Conservation (phyloP, 768 basidiomycete genomes). For the Amanita pallidorosea region DNA sequence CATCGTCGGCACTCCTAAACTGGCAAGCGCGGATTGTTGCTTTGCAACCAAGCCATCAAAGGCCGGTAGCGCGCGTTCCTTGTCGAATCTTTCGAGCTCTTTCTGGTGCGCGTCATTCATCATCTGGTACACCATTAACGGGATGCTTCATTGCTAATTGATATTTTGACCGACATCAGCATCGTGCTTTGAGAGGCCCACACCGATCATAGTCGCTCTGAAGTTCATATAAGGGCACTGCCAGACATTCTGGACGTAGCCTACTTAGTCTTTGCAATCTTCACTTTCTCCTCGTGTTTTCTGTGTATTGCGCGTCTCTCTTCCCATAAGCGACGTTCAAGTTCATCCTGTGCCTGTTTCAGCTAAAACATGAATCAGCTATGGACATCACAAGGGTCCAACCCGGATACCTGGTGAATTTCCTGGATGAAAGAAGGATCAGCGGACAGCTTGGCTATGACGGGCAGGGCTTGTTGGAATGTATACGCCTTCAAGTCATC, state of each 20-base stretch:
- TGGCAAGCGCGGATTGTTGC: slow-evolving; percentile 57
- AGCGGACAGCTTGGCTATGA: slow-evolving; percentile 48
- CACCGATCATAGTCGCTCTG: slow-evolving; percentile 62
- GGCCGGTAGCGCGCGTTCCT: slow-evolving; percentile 55
- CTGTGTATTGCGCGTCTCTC: slow-evolving; percentile 51
- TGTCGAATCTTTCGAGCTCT: slow-evolving; percentile 60
- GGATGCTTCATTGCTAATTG: neutral
- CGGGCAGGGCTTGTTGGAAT: slow-evolving; percentile 63
- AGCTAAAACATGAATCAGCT: slow-evolving; percentile 30
- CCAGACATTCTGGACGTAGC: slow-evolving; percentile 12
- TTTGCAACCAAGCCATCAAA: slow-evolving; percentile 69
- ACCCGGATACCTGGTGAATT: slow-evolving; percentile 34
- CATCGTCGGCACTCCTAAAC: slow-evolving; percentile 62
- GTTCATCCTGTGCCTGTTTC: slow-evolving; percentile 55
- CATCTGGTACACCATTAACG: slow-evolving; percentile 31
- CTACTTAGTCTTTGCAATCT: slow-evolving; percentile 57
- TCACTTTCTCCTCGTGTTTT: slow-evolving; percentile 64
- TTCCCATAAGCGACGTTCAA: slow-evolving; percentile 61
- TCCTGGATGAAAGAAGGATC: slow-evolving; percentile 38
- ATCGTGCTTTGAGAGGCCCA: slow-evolving; percentile 58
- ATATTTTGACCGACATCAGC: slow-evolving; percentile 35
- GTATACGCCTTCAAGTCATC: slow-evolving; percentile 37
- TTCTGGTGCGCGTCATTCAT: slow-evolving; percentile 51
- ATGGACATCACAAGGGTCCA: neutral
- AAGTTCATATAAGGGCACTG: slow-evolving; percentile 1